These are phyloP conservation scores for Fusarium pseudocircinatum DNA, from an alignment of 2,329 filamentous ascomycete species.

Conservation along the genomic window DNA sequence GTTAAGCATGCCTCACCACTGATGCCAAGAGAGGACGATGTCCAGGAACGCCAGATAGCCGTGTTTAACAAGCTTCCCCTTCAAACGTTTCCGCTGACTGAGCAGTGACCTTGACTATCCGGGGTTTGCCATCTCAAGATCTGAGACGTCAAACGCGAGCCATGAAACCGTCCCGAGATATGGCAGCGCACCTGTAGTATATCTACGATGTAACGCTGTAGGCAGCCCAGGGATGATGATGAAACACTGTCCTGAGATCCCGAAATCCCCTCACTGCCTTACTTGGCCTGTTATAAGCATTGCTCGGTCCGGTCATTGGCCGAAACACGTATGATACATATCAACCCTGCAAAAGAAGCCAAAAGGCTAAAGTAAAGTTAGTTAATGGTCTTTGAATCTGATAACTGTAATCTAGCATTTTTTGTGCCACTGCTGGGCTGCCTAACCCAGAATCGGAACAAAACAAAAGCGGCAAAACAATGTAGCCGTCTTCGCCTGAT, in stretches of 20 bases:
- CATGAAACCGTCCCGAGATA: conserved; percentile 26
- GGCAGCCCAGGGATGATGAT: neutral
- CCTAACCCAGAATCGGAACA: neutral
- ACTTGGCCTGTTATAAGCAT: neutral
- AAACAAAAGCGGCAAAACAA: neutral
- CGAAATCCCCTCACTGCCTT: neutral
- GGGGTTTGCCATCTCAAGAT: conserved; percentile 17
- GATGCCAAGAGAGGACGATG: conserved; percentile 26
- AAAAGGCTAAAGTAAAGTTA: neutral
- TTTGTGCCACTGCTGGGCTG: neutral
- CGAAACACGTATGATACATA: conserved; percentile 28
- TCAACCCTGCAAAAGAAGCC: conserved; percentile 4
- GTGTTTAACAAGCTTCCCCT: conserved; percentile 20
- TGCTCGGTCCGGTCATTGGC: conserved; percentile 9
- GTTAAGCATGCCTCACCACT: conserved; percentile 17
- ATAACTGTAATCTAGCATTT: neutral
- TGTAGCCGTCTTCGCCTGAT: neutral
- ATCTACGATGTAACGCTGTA: conserved; percentile 10
- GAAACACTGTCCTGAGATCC: conserved; percentile 19
- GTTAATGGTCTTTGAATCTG: neutral
- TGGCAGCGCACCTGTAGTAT: neutral
- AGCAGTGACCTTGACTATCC: conserved; percentile 1
- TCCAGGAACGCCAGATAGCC: conserved; percentile 24
- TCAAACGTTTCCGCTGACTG: conserved; percentile 19
- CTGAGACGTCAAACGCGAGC: conserved; percentile 17